These are phyloP conservation scores for Nidularia pulvinata DNA, from an alignment of 768 basidiomycete genomes.

Conservation along the genomic window DNA sequence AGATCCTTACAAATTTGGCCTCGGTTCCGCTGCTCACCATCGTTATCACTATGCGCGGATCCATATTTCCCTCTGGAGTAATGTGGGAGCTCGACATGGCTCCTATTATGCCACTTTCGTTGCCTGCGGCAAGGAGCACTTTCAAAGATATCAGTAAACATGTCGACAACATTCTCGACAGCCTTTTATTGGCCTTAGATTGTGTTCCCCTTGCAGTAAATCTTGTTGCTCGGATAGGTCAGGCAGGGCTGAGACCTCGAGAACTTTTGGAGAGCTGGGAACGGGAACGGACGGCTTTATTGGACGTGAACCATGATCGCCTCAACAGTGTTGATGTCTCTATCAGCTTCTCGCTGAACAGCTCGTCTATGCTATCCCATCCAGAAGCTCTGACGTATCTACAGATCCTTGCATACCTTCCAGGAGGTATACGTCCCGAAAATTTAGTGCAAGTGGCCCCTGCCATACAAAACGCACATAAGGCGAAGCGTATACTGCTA, in stretches of 20 bases:
- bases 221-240: constrained; percentile 24
- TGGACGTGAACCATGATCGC: constrained; percentile 21
- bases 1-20: constrained; percentile 15
- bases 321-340: constrained; percentile 25
- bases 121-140: constrained; percentile 17
- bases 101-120: constrained; percentile 20
- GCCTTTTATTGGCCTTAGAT: constrained; percentile 23
- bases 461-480: too few relatives aligned
- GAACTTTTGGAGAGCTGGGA: constrained; percentile 26
- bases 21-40: constrained; percentile 13
- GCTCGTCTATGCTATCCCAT: constrained; percentile 20
- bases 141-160: constrained; percentile 20
- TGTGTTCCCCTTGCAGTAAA: constrained; percentile 29
- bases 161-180: constrained; percentile 13
- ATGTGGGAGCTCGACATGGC: constrained; percentile 18
- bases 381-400: constrained; percentile 19
- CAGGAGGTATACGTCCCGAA: constrained; percentile 19
- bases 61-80: constrained; percentile 20
- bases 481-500: too few relatives aligned
- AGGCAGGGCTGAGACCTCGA: constrained; percentile 24
- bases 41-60: constrained; percentile 26
- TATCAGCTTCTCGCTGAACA: constrained; percentile 23
- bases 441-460: too few relatives aligned
- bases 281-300: constrained; percentile 21
- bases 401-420: constrained; percentile 22